Conservation (phyloP, 2,329 filamentous ascomycete species). For the Teratosphaeria destructans region DNA sequence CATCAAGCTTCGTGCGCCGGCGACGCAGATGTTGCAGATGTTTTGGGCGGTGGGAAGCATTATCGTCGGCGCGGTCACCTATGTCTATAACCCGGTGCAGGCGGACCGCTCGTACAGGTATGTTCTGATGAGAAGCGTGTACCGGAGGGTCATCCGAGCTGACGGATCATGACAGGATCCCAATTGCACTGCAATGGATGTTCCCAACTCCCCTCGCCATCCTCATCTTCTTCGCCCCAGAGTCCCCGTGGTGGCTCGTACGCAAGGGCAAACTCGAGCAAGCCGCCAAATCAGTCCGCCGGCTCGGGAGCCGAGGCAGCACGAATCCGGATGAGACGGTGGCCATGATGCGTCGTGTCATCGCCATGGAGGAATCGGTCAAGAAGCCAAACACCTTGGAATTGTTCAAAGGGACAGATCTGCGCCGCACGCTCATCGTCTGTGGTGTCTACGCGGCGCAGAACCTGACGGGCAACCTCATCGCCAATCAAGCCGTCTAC, state of each 20-base stretch:
- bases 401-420: constrained; percentile 46
- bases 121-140: constrained; percentile 11
- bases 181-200: constrained; percentile 49
- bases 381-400: constrained; percentile 42
- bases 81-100: constrained; percentile 37
- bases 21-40: constrained; percentile 56
- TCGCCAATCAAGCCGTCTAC: constrained; percentile 45
- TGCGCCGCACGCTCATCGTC: constrained; percentile 44
- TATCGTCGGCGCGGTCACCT: constrained; percentile 49
- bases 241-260: constrained; percentile 47
- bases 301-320: constrained; percentile 31
- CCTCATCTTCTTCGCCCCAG: constrained; percentile 41
- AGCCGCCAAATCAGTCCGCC: constrained; percentile 37
- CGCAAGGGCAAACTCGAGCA: constrained; percentile 38
- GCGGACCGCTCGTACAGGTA: constrained; percentile 34
- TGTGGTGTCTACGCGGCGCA: constrained; percentile 49
- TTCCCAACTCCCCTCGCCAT: constrained; percentile 47
- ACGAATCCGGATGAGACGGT: constrained; percentile 37
- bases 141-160: background rate
- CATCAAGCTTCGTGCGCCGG: constrained; percentile 45
- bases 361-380: constrained; percentile 43
- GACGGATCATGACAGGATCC: constrained; percentile 29
- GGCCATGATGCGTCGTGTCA: constrained; percentile 49
- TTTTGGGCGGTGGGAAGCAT: constrained; percentile 54
- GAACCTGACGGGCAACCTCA: constrained; percentile 48